Percentiles rank a stretch among this genome's conserved stretches.
phyloP scores from a whole-genome alignment of 345 rosid genomes.

The Salix viminalis region DNA sequence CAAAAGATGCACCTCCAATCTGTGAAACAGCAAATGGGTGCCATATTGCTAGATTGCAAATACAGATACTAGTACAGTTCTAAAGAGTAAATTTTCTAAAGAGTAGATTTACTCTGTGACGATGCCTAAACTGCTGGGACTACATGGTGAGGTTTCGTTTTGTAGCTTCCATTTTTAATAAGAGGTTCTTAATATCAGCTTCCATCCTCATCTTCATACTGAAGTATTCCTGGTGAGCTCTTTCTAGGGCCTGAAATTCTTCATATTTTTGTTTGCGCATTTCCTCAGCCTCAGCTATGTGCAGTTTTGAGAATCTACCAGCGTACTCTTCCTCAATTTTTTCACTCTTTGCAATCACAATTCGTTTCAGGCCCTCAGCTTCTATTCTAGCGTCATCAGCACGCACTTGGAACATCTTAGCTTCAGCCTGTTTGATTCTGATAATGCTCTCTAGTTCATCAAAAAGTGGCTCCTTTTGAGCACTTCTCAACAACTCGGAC shows the following conservation, averaged over 20 bases:
- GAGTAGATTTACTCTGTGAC: neutral
- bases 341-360: conserved; percentile 65
- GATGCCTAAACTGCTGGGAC: conserved; percentile 7
- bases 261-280: conserved; percentile 55
- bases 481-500: conserved; percentile 37
- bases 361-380: conserved; percentile 79
- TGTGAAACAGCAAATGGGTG: conserved; percentile 8
- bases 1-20: conserved; percentile 16
- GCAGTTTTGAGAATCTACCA: conserved; percentile 56
- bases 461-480: conserved; percentile 53
- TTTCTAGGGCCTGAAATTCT: conserved; percentile 71
- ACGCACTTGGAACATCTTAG: conserved; percentile 80
- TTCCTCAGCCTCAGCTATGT: conserved; percentile 56
- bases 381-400: conserved; percentile 91
- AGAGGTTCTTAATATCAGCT: conserved; percentile 75
- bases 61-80: conserved; percentile 1
- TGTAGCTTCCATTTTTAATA: conserved; percentile 82
- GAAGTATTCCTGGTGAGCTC: conserved; percentile 68
- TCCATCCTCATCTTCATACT: conserved; percentile 88
- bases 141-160: conserved; percentile 58
- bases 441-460: conserved; percentile 87
- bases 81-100: neutral
- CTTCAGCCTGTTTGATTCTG: conserved; percentile 83
- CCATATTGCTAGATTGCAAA: conserved; percentile 7
- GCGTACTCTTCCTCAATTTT: conserved; percentile 69